Conservation (phyloP, 2,329 filamentous ascomycete genomes). For the Macroventuria anomochaeta region DNA sequence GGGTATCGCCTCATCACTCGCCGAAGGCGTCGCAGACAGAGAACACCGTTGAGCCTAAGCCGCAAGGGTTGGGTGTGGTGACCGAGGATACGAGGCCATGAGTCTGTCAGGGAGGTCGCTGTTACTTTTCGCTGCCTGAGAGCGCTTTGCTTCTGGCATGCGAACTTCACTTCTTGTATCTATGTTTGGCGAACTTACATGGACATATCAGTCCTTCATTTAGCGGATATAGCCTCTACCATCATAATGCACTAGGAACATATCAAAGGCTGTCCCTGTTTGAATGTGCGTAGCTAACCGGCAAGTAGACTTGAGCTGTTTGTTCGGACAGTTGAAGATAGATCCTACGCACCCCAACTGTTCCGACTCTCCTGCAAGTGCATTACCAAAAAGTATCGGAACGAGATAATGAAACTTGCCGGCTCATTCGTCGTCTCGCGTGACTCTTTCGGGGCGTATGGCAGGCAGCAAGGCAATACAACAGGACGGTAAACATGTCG, state of each 20-base stretch:
- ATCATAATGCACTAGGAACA: neutral
- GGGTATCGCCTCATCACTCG: constrained; percentile 28
- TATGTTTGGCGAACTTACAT: neutral
- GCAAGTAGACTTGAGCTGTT: too few relatives aligned
- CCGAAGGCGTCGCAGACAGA: constrained; percentile 24
- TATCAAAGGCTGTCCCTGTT: neutral
- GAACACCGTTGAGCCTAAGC: constrained; percentile 20
- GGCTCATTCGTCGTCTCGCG: too few relatives aligned
- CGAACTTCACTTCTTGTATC: constrained; percentile 1
- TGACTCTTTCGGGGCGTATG: too few relatives aligned
- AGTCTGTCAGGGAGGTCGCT: neutral
- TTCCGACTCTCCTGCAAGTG: too few relatives aligned
- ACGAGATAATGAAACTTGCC: too few relatives aligned
- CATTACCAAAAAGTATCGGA: too few relatives aligned
- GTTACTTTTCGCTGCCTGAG: neutral
- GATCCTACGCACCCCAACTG: too few relatives aligned
- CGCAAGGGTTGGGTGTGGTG: constrained; percentile 21
- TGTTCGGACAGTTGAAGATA: too few relatives aligned
- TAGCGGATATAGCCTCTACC: neutral
- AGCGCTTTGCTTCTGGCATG: neutral
- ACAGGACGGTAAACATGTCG: neutral
- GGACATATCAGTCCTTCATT: neutral
- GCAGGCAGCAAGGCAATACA: too few relatives aligned
- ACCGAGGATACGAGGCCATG: constrained; percentile 5
- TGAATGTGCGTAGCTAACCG: neutral